Conservation (phyloP, 2,329 filamentous ascomycete genomes). For the Amylocarpus encephaloides region DNA sequence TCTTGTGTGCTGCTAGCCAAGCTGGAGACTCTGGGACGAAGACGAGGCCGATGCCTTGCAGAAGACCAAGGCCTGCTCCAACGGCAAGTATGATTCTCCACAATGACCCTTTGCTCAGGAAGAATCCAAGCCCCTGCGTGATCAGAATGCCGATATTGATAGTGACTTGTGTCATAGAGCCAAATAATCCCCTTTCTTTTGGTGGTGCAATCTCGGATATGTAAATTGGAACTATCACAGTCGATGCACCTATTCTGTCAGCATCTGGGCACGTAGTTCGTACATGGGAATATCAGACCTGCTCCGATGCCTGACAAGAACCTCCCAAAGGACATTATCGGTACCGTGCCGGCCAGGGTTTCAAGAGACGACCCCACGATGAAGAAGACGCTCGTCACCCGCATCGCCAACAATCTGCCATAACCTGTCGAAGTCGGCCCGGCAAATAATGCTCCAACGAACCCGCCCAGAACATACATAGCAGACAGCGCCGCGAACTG, state of each 20-base stretch:
- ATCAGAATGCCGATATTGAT: slow-evolving; percentile 86
- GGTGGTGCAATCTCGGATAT: slow-evolving; percentile 85
- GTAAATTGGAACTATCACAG: slow-evolving; percentile 90
- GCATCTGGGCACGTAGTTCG: too few relatives aligned
- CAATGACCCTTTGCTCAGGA: slow-evolving; percentile 68
- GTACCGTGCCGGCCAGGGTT: slow-evolving; percentile 61
- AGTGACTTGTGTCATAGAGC: slow-evolving; percentile 81
- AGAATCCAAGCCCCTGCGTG: slow-evolving; percentile 80
- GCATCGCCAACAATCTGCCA: slow-evolving; percentile 72
- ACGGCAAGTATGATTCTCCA: slow-evolving; percentile 81
- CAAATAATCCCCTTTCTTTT: slow-evolving; percentile 69
- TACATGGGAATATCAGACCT: background rate
- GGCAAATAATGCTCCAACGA: slow-evolving; percentile 73
- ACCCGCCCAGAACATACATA: slow-evolving; percentile 83
- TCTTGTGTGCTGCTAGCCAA: slow-evolving; percentile 68
- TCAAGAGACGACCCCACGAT: slow-evolving; percentile 69
- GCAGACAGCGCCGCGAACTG: slow-evolving; percentile 84
- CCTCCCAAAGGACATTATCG: slow-evolving; percentile 65
- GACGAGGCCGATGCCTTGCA: slow-evolving; percentile 65
- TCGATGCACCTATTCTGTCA: slow-evolving; percentile 57
- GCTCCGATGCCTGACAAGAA: slow-evolving; percentile 77
- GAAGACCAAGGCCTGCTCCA: slow-evolving; percentile 60
- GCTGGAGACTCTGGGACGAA: slow-evolving; percentile 81
- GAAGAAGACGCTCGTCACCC: slow-evolving; percentile 70
- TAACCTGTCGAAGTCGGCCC: slow-evolving; percentile 72